phyloP scores from a whole-genome alignment of 2,329 filamentous ascomycete genomes.

The Calonectria henricotiae region DNA sequence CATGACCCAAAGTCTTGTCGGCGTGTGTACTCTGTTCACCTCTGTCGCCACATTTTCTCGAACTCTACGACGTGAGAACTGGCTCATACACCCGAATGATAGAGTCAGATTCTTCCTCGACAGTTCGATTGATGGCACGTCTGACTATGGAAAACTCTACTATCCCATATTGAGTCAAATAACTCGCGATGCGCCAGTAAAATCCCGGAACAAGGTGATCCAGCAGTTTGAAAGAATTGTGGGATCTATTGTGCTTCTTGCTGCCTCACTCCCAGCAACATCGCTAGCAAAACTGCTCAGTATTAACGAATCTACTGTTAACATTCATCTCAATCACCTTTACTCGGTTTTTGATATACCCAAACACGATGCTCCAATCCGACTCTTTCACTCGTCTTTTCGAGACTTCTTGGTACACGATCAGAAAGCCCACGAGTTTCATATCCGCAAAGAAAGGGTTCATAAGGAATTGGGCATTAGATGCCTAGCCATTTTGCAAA shows the following conservation, averaged over 20 bases:
- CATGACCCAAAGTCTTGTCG: slow-evolving; percentile 41
- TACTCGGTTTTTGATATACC: not conserved
- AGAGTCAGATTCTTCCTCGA: slow-evolving; percentile 22
- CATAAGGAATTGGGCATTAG: not conserved
- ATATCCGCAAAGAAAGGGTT: not conserved
- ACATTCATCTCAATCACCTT: not conserved
- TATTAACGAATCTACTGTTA: not conserved
- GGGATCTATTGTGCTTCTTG: slow-evolving; percentile 19
- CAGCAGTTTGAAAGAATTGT: slow-evolving; percentile 4
- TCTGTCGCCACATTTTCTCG: slow-evolving; percentile 55
- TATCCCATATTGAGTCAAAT: slow-evolving; percentile 7
- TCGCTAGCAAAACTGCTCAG: not conserved
- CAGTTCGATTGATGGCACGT: slow-evolving; percentile 25
- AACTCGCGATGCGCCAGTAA: not conserved
- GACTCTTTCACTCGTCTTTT: slow-evolving; percentile 16
- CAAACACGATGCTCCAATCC: not conserved
- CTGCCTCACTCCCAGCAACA: not conserved
- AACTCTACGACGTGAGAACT: slow-evolving; percentile 50
- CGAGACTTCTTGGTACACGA: slow-evolving; percentile 8
- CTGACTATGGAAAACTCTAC: slow-evolving; percentile 38
- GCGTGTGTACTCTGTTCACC: slow-evolving; percentile 57
- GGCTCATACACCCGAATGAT: not conserved
- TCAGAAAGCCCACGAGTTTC: not conserved
- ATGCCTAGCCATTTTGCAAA: not conserved
- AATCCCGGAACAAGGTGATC: not conserved